Conservation (phyloP, 257 asterid genomes). For the Cynanchum wilfordii region DNA sequence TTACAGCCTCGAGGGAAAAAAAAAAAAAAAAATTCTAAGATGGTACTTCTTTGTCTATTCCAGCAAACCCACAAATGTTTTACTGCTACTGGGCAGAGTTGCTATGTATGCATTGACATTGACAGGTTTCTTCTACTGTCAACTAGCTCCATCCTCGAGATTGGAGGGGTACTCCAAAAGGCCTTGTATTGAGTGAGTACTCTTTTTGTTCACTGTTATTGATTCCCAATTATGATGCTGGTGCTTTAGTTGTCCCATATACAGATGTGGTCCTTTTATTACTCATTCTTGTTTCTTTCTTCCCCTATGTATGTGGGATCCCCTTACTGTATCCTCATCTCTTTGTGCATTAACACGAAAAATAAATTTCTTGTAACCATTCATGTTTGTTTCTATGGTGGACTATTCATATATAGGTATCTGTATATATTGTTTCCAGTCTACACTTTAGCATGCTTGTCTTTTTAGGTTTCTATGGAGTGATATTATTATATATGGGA, state of each 20-base stretch:
- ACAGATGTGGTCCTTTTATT: not conserved
- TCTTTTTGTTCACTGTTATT: constrained; percentile 11
- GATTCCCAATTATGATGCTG: not conserved
- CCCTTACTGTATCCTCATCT: not conserved
- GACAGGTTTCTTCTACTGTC: constrained; percentile 87
- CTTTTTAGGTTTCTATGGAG: not conserved
- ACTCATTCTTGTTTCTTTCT: not conserved
- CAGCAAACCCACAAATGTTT: constrained; percentile 86
- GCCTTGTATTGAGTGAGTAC: constrained; percentile 62
- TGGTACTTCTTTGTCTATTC: constrained; percentile 23
- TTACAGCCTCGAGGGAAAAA: constrained; percentile 11
- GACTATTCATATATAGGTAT: not conserved
- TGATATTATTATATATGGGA: not conserved
- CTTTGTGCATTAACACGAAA: not conserved
- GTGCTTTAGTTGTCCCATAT: not conserved
- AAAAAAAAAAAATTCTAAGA: constrained; percentile 12
- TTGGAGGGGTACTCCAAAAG: constrained; percentile 49
- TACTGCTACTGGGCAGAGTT: constrained; percentile 80
- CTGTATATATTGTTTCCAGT: not conserved
- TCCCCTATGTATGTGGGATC: not conserved
- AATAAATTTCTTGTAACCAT: not conserved
- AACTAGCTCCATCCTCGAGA: constrained; percentile 44
- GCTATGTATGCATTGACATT: constrained; percentile 84
- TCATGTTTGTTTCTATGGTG: not conserved
- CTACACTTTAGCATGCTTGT: not conserved